A percentile compares a stretch with the other conserved stretches of the same genome.
phyloP scores from a whole-genome alignment of 495 filamentous ascomycete species.

The Immersiella caudata region DNA sequence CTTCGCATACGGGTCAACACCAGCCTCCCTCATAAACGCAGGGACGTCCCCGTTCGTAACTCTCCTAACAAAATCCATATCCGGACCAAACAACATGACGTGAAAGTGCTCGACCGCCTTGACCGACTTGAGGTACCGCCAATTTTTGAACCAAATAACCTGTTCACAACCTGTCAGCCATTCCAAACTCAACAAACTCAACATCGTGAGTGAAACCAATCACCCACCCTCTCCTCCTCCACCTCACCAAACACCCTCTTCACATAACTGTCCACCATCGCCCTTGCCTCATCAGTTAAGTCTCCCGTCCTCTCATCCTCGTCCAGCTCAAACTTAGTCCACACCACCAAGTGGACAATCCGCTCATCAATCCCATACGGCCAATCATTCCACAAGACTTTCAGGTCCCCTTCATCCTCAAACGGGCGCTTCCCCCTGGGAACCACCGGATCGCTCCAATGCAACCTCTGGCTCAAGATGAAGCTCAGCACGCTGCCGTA shows the following conservation, averaged over 20 bases:
- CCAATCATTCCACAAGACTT: conserved; percentile 86
- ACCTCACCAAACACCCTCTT: conserved; percentile 58
- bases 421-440: conserved; percentile 43
- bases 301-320: conserved; percentile 68
- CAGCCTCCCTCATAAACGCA: conserved; percentile 39
- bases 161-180: conserved; percentile 32
- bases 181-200: not conserved
- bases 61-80: conserved; percentile 66
- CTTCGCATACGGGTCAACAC: conserved; percentile 8
- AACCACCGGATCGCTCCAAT: conserved; percentile 56
- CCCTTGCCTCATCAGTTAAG: conserved; percentile 62
- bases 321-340: conserved; percentile 78
- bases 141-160: conserved; percentile 92
- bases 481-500: conserved; percentile 77
- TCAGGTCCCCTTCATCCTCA: conserved; percentile 60
- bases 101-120: conserved; percentile 94
- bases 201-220: not conserved
- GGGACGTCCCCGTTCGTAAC: conserved; percentile 78
- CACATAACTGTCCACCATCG: conserved; percentile 70
- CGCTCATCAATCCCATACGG: conserved; percentile 77
- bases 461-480: conserved; percentile 64
- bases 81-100: conserved; percentile 81
- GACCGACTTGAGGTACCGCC: conserved; percentile 76
- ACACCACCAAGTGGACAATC: conserved; percentile 83
- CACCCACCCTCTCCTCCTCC: conserved; percentile 45